Evolutionary conservation across 345 rosid species (phyloP), one percentile per base, ranked within the genome.

Genomic region (Salix dunnii): DNA sequence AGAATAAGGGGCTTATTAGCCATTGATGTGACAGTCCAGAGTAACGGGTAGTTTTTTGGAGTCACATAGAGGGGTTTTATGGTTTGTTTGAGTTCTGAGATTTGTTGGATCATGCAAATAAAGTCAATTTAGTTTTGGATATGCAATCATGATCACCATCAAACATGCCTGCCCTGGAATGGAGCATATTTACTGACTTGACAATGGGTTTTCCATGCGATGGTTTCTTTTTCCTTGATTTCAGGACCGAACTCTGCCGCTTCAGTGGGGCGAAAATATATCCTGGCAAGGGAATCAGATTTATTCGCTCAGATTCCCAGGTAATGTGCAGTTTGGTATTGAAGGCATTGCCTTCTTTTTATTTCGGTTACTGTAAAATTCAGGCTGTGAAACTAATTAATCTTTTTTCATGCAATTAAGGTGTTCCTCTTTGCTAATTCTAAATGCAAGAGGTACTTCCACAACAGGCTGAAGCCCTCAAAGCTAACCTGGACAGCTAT

Each of bases 401-500:
- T 5, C 33, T n/a, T 70, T 58, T 25, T 9, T 23, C 25, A 9
- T n/a, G 23, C 30, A 28, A 3, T 14, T 46, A 23, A 96, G 99
- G 99, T 93, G 5, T 95, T 93, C 89, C 90, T 95, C 85, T 93
- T 95, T 62, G 79, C 81, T 33, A 96, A 93, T 82, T 93, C 99
- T 0, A 96, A 96, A 62, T 96, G 97, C 85, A 91, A 93, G 87
- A 85, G 94, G 87, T 93, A 96, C 79, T 93, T 96, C 85, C 97
- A 93, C 88, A 93, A 91, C 79, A 86, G 92, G 33, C 73, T 91
- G 87, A 95, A 93, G 93, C 98, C 97, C 1, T 95, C 97, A 0
- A 93, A 95, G 90, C 97, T 95, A 70, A 91, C 92, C 25, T 89
- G 91, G 91, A 91, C 96, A 1, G 89, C 91, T 65, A 88, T 91